Base-by-base conservation (phyloP, 1,284 basidiomycete species). In the Pascua sp. region DNA sequence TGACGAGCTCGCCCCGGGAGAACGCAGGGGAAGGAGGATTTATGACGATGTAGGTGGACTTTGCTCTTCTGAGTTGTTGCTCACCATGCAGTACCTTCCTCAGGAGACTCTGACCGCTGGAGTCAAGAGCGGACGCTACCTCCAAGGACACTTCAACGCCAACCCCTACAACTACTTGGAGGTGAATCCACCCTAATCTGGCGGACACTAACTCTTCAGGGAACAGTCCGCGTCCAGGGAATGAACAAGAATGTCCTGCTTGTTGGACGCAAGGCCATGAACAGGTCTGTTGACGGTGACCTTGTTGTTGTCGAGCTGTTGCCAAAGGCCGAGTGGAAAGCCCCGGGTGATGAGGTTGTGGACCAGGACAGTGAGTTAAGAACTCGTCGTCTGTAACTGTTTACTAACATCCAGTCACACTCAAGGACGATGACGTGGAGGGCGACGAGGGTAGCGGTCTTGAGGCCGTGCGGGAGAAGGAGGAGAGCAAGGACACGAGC, bases 131-230 rank as follows among this genome's bases (percentile, higher is more conserved):
- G 91, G 91, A 0, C 81, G 88, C 50, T 83, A 94, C 11, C 83
- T 92, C 66, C 90, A 95, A 76, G 96, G 96, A 0, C 87, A 93
- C 72, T 99, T 97, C 80, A 94, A 91, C 69, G 91, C 94, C 5
- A 97, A 91, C 68, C 86, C 88, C 60, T 98, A 91, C 80, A 98
- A 98, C 75, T 98, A 95, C 70, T 82, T 98, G 8, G 93, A 97
- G 81, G 89, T 88, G 51, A 51, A 80, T 64, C 12, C 24, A 15
- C 5, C 17, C 36, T 12, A 10, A 11, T 18, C 59, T 51, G 41
- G 55, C 53, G 18, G 10, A 4, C 7, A 32, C 7, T 32, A 7
- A 32, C 24, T 32, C 24, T 32, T 32, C 56, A 91, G 86, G 95
- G 91, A 2, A 89, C 82, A 47, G 93, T 98, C 15, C 82, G 84